These are phyloP conservation scores for Mortierella sp. DNA, from an alignment of 371 early-diverging fungal genomes.

Conservation along the genomic window DNA sequence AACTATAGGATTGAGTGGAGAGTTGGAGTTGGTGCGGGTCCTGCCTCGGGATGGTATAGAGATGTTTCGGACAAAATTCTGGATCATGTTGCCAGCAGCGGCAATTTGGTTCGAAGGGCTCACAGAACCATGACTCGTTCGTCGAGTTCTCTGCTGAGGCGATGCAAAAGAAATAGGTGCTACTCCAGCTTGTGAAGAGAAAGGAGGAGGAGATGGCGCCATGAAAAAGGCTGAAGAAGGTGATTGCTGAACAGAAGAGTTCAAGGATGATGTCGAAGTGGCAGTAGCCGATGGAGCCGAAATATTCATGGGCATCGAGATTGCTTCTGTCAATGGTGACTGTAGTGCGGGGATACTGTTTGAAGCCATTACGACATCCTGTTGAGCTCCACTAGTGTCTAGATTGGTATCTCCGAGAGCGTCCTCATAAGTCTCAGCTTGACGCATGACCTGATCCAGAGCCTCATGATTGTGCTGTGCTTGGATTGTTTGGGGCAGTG, in stretches of 20 bases:
- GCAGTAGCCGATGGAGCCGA: background rate
- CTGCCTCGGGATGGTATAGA: slow-evolving; percentile 25
- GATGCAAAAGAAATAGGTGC: slow-evolving; percentile 17
- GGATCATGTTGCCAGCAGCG: slow-evolving; percentile 30
- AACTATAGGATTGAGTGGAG: slow-evolving; percentile 29
- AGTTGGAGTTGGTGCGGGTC: slow-evolving; percentile 39
- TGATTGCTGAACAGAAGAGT: slow-evolving; percentile 24
- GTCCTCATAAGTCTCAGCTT: too few species aligned
- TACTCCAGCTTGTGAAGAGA: background rate
- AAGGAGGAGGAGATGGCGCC: slow-evolving; percentile 34
- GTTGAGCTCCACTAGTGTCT: too few species aligned
- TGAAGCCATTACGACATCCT: too few species aligned
- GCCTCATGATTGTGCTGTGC: background rate
- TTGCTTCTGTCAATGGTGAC: background rate
- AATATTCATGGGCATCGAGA: background rate
- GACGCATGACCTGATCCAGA: background rate
- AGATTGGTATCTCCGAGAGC: background rate
- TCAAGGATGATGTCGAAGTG: background rate
- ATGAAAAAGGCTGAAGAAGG: slow-evolving; percentile 39
- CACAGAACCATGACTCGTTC: slow-evolving; percentile 1
- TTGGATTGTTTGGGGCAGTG: background rate
- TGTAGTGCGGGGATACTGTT: background rate
- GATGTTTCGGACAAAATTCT: slow-evolving; percentile 39
- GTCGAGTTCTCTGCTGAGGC: slow-evolving; percentile 1
- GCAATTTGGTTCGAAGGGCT: slow-evolving; percentile 28